Evolutionary conservation across 2,329 filamentous ascomycete species (phyloP), one percentile per base, ranked within the genome.

Genomic region (Colletotrichum scovillei): DNA sequence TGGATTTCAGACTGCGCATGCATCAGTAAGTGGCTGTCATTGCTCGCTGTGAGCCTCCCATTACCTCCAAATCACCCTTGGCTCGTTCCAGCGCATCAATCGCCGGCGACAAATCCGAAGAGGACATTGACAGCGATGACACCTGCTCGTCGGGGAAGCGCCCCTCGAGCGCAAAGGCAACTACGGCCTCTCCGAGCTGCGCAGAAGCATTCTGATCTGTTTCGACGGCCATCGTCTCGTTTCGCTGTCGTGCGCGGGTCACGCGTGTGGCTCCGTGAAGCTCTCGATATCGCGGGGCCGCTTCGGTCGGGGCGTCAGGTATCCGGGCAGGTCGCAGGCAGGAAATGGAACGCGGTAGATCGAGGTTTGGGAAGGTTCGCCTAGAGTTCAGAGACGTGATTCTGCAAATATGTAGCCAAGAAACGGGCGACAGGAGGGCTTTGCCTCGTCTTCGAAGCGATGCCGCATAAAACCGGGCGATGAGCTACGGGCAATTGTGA

Each of bases 1-100:
- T 92, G 92, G 72, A 98, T 93, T 78, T 97, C 92, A 73, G 88
- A 84, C 91, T 94, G 69, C 12, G 6, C 16, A 26, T 24, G 14
- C 56, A 19, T 67, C 42, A 71, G 65, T 22, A 38, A 69, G 24
- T 24, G n/a, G 19, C 12, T 2, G 19, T 11, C 12, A 19, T 9
- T 22, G n/a, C 28, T 19, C 24, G 7, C 12, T 22, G 3, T 19
- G 12, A 14, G 28, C 16, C 22, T 42, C 14, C 22, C 75, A 59
- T 79, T 79, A 86, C 85, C 81, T 86, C 84, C 49, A 86, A 80
- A 32, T 81, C 78, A 38, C 76, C 71, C 76, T 83, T 83, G 63
- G 82, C 79, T 62, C 78, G 76, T 24, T 77, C 78, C 28, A 86
- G 75, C n/a, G 82, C 81, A 49, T 82, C 78, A 67, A 86, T 82